Conservation (phyloP, 1,139 yeast genomes). For the Lodderomyces parapsilosis region DNA sequence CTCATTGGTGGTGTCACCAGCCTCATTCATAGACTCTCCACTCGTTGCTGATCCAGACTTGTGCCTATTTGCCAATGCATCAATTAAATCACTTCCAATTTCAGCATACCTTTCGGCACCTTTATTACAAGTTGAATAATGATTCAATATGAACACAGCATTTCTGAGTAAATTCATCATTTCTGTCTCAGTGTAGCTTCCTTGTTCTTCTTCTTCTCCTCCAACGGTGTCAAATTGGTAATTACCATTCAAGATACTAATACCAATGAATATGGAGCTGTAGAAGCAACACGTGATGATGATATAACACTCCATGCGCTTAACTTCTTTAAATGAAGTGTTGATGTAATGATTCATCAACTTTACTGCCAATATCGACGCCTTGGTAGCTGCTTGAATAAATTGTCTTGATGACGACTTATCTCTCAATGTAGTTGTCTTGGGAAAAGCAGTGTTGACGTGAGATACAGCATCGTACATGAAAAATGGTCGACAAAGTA, state of each 20-base stretch:
- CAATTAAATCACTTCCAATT: conserved; percentile 17
- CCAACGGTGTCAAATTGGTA: background rate
- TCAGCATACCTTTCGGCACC: conserved; percentile 19
- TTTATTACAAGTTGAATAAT: conserved; percentile 17
- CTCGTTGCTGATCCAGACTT: background rate
- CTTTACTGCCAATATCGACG: conserved; percentile 18
- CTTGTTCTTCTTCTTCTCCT: conserved; percentile 11
- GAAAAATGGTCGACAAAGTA: conserved; percentile 47
- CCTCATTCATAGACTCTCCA: conserved; percentile 2
- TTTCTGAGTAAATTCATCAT: conserved; percentile 15
- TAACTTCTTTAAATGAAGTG: conserved; percentile 13
- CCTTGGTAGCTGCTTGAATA: conserved; percentile 18
- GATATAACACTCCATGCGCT: conserved; percentile 18
- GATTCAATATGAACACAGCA: conserved; percentile 16
- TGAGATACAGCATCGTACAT: conserved; percentile 22
- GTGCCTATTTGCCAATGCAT: conserved; percentile 14
- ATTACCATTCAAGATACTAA: conserved; percentile 16
- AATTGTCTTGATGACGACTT: conserved; percentile 14
- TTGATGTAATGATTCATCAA: conserved; percentile 18
- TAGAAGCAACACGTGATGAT: conserved; percentile 19
- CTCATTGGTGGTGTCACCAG: conserved; percentile 4
- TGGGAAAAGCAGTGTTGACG: conserved; percentile 9
- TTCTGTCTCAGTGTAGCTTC: conserved; percentile 17
- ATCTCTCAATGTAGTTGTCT: conserved; percentile 9
- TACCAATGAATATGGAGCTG: conserved; percentile 19